Evolutionary conservation across 1,284 basidiomycete genomes (phyloP), one percentile per base, ranked within the genome.

Genomic region (Ceratobasidium sp.): DNA sequence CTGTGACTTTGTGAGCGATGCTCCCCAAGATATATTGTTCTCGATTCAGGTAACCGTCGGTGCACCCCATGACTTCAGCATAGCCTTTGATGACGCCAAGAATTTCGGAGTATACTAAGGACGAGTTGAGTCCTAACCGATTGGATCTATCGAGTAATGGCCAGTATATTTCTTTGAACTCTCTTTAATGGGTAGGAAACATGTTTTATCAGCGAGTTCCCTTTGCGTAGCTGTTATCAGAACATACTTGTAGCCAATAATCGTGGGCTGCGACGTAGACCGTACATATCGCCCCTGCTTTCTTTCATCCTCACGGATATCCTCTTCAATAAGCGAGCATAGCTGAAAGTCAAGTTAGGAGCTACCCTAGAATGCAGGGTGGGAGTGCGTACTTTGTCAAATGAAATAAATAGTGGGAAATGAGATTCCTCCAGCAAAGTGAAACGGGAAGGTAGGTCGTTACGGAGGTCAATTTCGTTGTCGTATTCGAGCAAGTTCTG

Each of bases 351-450:
- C 3, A 14, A 30, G 16, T 46, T n/a, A 36, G 25, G n/a, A 38
- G 14, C 51, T 49, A 28, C 7, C 30, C 21, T 4, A 18, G 11
- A 21, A 1, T 25, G n/a, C n/a, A 18, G 9, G 21, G 6, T 25
- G 16, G 21, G n/a, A 11, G 16, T 33, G 38, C 54, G n/a, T 40
- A 73, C 72, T 54, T 73, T 63, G 0, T 69, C 72, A 49, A 59
- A 66, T 1, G 62, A 58, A 16, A 73, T 53, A 61, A 73, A 73
- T 9, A 73, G 42, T 6, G 72, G 72, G 53, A 73, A 73, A 51
- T 73, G 38, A 12, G 48, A 42, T 1, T 44, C 44, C 11, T 67
- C n/a, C 1, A 73, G 63, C 16, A 21, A 5, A 0, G 38, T 33
- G 25, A 54, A 73, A 2, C 72, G 21, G 23, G 25, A 8, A 16